These are phyloP conservation scores for Phytophthora fragariae DNA, from an alignment of 352 stramenopile genomes.

Conservation along the genomic window DNA sequence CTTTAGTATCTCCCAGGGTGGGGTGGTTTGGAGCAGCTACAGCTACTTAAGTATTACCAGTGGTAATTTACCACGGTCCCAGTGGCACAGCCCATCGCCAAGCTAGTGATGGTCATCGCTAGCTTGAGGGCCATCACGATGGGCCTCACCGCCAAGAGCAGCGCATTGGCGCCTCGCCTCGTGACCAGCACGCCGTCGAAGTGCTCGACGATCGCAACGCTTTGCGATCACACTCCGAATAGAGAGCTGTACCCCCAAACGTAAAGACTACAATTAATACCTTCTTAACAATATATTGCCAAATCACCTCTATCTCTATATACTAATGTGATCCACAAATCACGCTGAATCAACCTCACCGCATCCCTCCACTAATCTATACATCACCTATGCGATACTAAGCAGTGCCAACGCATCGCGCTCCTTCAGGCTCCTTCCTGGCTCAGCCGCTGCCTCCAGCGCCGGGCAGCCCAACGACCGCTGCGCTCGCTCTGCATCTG, in stretches of 20 bases:
- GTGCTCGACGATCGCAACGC: neutral
- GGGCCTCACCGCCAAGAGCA: neutral
- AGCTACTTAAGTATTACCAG: too few species aligned
- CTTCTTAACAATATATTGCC: neutral
- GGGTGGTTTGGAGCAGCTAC: too few species aligned
- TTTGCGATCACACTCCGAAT: neutral
- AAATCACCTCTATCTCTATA: neutral
- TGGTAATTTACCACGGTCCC: too few species aligned
- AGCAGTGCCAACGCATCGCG: neutral
- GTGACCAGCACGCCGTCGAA: neutral
- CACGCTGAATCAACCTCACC: neutral
- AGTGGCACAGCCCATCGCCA: neutral
- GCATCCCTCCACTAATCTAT: neutral
- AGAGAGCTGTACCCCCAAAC: neutral
- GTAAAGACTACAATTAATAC: neutral
- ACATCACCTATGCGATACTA: neutral
- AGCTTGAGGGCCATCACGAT: neutral
- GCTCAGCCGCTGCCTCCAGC: conserved; percentile 5
- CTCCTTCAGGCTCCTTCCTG: neutral
- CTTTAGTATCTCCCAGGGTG: too few species aligned
- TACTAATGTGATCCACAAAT: neutral
- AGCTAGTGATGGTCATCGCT: neutral
- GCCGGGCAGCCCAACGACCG: conserved; percentile 12
- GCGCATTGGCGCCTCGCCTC: neutral
- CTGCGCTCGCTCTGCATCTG: conserved; percentile 1